A percentile compares a stretch with the other conserved stretches of the same genome.
phyloP scores from a whole-genome alignment of 768 basidiomycete genomes.

The Suillus paluster region DNA sequence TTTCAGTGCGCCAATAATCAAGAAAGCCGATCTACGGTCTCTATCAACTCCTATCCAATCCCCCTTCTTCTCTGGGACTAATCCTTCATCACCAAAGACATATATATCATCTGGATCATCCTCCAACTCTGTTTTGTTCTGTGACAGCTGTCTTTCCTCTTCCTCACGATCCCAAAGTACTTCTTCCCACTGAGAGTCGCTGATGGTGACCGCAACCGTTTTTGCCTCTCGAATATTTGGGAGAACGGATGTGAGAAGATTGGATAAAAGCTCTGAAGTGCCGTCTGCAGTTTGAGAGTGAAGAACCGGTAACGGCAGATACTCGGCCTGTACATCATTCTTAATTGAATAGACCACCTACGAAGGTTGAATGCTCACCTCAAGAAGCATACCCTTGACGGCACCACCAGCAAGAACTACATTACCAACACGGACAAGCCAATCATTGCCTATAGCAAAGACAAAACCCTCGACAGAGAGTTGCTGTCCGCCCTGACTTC shows the following conservation, averaged over 20 bases:
- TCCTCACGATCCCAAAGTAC: conserved; percentile 78
- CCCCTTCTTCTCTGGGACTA: conserved; percentile 50
- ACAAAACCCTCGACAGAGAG: conserved; percentile 73
- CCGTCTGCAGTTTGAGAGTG: conserved; percentile 67
- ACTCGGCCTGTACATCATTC: conserved; percentile 65
- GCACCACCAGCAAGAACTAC: conserved; percentile 76
- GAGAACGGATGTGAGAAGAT: conserved; percentile 73
- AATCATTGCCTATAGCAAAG: conserved; percentile 80
- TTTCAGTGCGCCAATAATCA: conserved; percentile 77
- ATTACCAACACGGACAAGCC: conserved; percentile 81
- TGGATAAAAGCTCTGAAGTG: conserved; percentile 74
- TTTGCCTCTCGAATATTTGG: conserved; percentile 75
- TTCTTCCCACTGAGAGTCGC: conserved; percentile 81
- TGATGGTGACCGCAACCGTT: conserved; percentile 78
- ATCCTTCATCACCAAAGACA: conserved; percentile 61
- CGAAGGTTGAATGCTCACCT: conserved; percentile 48
- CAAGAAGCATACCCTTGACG: conserved; percentile 83
- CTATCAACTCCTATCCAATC: conserved; percentile 83
- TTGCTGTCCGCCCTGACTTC: conserved; percentile 62
- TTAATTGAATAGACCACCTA: not conserved
- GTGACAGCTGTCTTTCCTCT: conserved; percentile 43
- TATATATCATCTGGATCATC: conserved; percentile 57
- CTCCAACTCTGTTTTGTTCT: conserved; percentile 21
- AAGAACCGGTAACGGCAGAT: conserved; percentile 74
- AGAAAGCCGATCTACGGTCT: conserved; percentile 77